These are phyloP conservation scores for Hirsutella rhossiliensis DNA, from an alignment of 2,329 filamentous ascomycete species.

Conservation along the genomic window DNA sequence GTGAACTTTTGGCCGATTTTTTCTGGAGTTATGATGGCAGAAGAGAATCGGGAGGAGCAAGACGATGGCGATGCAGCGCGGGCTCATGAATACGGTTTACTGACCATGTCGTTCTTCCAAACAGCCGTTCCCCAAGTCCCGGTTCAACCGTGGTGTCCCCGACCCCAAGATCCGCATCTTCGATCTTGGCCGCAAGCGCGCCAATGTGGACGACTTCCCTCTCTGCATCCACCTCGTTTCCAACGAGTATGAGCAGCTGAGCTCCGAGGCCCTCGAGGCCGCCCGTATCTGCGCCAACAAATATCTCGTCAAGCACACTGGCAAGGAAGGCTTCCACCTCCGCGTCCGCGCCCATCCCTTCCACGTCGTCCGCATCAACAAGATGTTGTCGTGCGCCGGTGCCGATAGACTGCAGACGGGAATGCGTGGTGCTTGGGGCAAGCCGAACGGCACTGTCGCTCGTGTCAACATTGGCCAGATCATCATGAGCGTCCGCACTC, in stretches of 20 bases:
- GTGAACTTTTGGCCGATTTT: background rate
- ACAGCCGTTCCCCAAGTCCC: constrained; percentile 96
- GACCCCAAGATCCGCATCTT: constrained; percentile 88
- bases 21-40: no score
- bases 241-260: constrained; percentile 99
- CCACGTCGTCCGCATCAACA: constrained; percentile 99
- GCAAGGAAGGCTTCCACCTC: constrained; percentile 65
- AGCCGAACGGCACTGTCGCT: constrained; percentile 97
- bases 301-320: constrained; percentile 64
- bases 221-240: constrained; percentile 98
- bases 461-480: constrained; percentile 99
- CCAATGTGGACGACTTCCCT: constrained; percentile 98
- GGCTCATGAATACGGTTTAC: background rate
- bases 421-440: constrained; percentile 99
- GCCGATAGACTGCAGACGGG: constrained; percentile 99
- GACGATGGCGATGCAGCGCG: background rate
- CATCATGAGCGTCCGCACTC: constrained; percentile 91
- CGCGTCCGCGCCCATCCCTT: constrained; percentile 88
- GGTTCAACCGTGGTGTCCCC: constrained; percentile 99
- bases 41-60: background rate
- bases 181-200: constrained; percentile 97
- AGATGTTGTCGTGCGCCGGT: constrained; percentile 99
- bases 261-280: constrained; percentile 97
- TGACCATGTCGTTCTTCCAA: background rate
- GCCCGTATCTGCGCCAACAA: constrained; percentile 99